Base-by-base conservation (phyloP, 352 stramenopile species). In the Globisporangium spinosum region DNA sequence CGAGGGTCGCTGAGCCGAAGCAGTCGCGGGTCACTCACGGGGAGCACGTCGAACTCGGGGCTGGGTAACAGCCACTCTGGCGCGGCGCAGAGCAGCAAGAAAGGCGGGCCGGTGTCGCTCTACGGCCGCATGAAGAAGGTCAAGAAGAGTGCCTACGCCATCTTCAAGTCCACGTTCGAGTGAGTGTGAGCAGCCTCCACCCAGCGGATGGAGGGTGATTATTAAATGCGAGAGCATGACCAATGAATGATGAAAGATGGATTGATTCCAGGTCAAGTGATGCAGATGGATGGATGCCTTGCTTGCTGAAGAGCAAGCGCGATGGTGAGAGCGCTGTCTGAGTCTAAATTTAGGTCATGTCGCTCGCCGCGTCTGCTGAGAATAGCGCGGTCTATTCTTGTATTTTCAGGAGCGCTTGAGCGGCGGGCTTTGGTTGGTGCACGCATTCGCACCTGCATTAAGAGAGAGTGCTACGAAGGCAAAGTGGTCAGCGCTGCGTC, bases 91-190 rank as follows among this genome's bases (percentile, higher is more conserved):
- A 67, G 55, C 35, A 70, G 56, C 47, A 61, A 64, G 73, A 49
- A 82, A 70, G 62, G 71, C 73, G 68, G 69, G 65, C 47, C 55
- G 17, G 74, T 81, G 54, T 89, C 85, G 49, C 73, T 93, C 27
- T 93, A 93, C 64, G 83, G 85, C 45, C 83, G 83, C 32, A 93
- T 93, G 85, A 93, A 93, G 69, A 90, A 91, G 62, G 83, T 80
- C 34, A 82, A 89, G 71, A 90, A 90, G 73, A 93, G 75, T 69
- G 85, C 83, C 32, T 78, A 91, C 49, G 83, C 85, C 60, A 93
- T 93, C 75, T 89, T 93, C 78, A 90, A 89, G 69, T 83, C 82
- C 43, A 91, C 83, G 17, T 93, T 93, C 69, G 84, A 92, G 71
- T 92, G 79, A 90, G 29, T 32, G 4, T 32, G 29, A 32, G 29